Evolutionary conservation across 1,139 yeast species (phyloP).

Genomic region (Scheffersomyces titani): DNA sequence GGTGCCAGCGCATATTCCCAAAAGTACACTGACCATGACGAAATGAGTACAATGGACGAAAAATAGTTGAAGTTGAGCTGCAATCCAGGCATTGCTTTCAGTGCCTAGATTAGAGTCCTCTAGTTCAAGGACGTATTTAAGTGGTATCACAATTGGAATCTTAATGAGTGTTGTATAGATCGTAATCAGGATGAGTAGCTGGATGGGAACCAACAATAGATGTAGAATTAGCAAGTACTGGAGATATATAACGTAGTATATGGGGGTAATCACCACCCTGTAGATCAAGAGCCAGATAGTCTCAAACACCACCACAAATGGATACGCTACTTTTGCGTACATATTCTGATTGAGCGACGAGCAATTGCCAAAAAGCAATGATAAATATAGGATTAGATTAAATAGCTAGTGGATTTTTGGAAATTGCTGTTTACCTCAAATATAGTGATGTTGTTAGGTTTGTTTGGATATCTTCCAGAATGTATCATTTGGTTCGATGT

Average conservation of each 20-base stretch:
- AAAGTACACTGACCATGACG: slow-evolving; percentile 11
- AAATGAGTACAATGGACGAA: slow-evolving; percentile 10
- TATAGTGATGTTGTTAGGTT: neutral
- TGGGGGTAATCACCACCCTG: neutral
- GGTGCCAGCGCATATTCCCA: slow-evolving; percentile 13
- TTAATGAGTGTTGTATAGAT: slow-evolving; percentile 13
- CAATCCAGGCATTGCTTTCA: slow-evolving; percentile 10
- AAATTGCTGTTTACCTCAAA: neutral
- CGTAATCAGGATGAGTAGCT: slow-evolving; percentile 10
- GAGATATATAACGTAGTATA: neutral
- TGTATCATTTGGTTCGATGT: no score
- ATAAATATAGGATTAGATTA: neutral
- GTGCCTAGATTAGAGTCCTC: slow-evolving; percentile 5
- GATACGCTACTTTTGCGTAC: neutral
- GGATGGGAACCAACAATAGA: slow-evolving; percentile 11
- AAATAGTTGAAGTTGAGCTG: slow-evolving; percentile 11
- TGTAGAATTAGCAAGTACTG: slow-evolving; percentile 3
- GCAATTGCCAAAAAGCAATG: neutral
- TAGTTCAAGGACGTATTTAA: slow-evolving; percentile 13
- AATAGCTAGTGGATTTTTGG: neutral
- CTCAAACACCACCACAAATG: neutral
- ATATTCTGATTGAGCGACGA: neutral
- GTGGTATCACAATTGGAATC: slow-evolving; percentile 12
- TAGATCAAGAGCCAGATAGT: neutral
- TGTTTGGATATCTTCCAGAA: neutral